Percentiles rank a stretch among this genome's conserved stretches.
phyloP scores from a whole-genome alignment of 139 green algal genomes.

The Deuterostichococcus epilithicus region DNA sequence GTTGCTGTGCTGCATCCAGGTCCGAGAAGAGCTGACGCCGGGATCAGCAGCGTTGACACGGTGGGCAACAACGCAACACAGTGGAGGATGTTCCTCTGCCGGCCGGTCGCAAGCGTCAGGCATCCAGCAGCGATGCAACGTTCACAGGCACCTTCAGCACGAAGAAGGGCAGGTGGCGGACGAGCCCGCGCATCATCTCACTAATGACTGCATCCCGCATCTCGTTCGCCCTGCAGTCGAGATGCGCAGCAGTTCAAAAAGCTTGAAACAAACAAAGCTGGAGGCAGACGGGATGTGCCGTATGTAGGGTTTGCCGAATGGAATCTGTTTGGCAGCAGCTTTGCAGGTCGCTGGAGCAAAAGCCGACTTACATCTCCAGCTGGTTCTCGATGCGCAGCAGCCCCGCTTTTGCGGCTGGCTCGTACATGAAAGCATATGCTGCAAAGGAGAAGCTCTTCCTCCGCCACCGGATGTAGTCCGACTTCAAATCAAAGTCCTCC shows the following conservation, averaged over 20 bases:
- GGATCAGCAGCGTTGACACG: no score
- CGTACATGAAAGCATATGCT: conserved; percentile 70
- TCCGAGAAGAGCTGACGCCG: no score
- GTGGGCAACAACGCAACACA: no score
- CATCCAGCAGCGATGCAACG: no score
- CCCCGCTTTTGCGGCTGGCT: conserved; percentile 55
- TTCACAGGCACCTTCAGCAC: conserved; percentile 30
- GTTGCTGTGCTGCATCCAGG: no score
- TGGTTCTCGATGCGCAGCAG: conserved; percentile 70
- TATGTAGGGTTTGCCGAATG: no score
- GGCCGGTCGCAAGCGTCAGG: no score
- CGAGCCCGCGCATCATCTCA: background rate
- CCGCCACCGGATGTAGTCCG: conserved; percentile 66
- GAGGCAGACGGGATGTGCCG: no score
- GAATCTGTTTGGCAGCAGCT: no score
- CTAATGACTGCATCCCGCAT: background rate
- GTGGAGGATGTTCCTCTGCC: no score
- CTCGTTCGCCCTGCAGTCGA: background rate
- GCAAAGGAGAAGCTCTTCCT: conserved; percentile 58
- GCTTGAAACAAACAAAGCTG: no score
- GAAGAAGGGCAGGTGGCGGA: conserved; percentile 31
- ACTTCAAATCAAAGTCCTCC: conserved; percentile 71
- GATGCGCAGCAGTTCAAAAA: background rate
- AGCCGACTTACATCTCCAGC: conserved; percentile 16
- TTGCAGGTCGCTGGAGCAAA: background rate